Evolutionary conservation across 108 stramenopile genomes (phyloP), one percentile per base, ranked within the genome.

Genomic region (Seminavis robusta): DNA sequence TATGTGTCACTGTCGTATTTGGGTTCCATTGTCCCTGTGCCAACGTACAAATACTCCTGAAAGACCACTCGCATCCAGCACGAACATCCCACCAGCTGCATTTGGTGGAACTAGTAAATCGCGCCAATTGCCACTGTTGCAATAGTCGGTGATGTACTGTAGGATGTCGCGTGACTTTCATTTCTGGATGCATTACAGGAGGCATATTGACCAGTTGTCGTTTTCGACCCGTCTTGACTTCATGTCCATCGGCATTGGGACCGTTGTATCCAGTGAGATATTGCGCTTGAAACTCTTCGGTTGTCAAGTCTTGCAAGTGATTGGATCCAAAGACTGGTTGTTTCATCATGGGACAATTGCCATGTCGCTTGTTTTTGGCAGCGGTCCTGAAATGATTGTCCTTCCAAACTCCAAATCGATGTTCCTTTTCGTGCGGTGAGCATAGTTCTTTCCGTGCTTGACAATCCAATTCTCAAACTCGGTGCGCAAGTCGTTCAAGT

Each of bases 291-390:
- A 93, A 93, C 53, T 93, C 92, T 45, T 75, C 77, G 0, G 71
- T 69, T 9, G 81, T 74, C 38, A 93, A 68, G 49, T 93, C 92
- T 42, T 77, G 65, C 34, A 93, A 86, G 7, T 73, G 69, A 49
- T 80, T 89, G 11, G 81, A 81, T 0, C 86, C 92, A 81, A 93
- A 93, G 26, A 89, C 81, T 15, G 69, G 68, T 52, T 79, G 75
- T 10, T 84, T 82, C 1, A 84, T 87, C 61, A 93, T 40, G n/a
- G 72, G 77, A 57, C 88, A 93, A 9, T 76, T 81, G 5, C 92
- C 92, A 47, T 89, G 88, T 2, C 65, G 63, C 28, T 69, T 31
- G 38, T 93, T 93, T 52, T 87, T 88, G 28, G 80, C 77, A 0
- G 51, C 27, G 33, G 81, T 89, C 8, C 84, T 81, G 52, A 65